Base-by-base conservation (phyloP, 768 basidiomycete species). In the Sutorius australiensis region DNA sequence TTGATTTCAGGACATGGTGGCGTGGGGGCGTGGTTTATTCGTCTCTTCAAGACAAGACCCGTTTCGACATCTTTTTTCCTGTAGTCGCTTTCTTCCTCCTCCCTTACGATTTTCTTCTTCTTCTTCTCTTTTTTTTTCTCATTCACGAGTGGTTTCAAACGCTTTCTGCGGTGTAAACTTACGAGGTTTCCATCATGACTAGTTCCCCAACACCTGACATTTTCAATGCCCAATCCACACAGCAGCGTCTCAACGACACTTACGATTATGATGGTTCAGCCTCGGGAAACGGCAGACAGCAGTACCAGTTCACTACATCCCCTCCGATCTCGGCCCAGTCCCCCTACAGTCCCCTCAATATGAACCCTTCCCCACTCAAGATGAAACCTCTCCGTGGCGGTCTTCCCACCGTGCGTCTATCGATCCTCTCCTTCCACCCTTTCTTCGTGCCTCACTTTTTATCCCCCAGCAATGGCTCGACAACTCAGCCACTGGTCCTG, bases 221-320 rank as follows among this genome's bases (percentile, higher is more conserved):
- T 62, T 83, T 91, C 71, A 80, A 80, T 72, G 76, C 80, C 44
- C 73, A 73, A 64, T 66, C 75, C 57, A 75, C 81, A 57, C 84
- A 82, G 73, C 86, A 81, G 85, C 87, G 87, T 80, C 82, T 86
- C 78, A 82, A 91, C 76, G 89, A 92, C 71, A 73, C 77, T 85
- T 89, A 89, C 74, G 87, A 90, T 77, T 89, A 86, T 75, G 88
- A 92, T 67, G 80, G 77, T 72, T 75, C 73, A 70, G 72, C 63
- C 66, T 63, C 72, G 60, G 72, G 64, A 71, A 75, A 73, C 50
- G 66, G 61, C 60, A 82, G 86, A 72, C 72, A 76, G 58, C 83
- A 76, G 61, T 89, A 84, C 74, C 87, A 86, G 67, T 91, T 84
- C 70, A 73, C 80, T 40, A 84, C 89, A 65, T 80, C 67, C 68